Evolutionary conservation across 2,329 filamentous ascomycete genomes (phyloP), one percentile per base, ranked within the genome.

Genomic region (Cytospora chrysosperma): DNA sequence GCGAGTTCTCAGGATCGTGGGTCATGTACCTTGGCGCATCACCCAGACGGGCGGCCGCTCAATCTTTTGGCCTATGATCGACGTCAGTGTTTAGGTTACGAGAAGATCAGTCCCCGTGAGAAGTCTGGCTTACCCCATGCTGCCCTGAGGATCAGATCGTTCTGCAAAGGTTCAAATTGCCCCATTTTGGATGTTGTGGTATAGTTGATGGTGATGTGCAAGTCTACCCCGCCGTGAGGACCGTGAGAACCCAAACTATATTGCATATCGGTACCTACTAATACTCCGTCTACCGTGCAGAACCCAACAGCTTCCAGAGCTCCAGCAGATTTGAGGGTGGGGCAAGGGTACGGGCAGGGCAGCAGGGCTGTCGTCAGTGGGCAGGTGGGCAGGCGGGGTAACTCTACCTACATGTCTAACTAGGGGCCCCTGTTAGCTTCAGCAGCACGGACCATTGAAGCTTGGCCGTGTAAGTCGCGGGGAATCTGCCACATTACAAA

Each of bases 41-140:
- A 99, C 93, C 95, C 95, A 99, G 82, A 96, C 92, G 63, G 95
- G 95, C 66, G 95, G 91, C 68, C 95, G 88, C 78, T 97, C 93
- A 69, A 98, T 91, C 75, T 88, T 88, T 79, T 97, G 85, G 75
- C 94, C 93, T 96, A 72, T 60, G 68, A 69, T 32, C 32, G 12
- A 43, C 30, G 62, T 64, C 43, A 64, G 61, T 47, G 59, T 27
- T 12, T 34, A 28, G 59, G 27, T 15, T 26, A 26, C 49, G 43
- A 5, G n/a, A 32, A 26, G 24, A 10, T 8, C 21, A 54, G 19
- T 15, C 15, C 32, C 3, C 13, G 13, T 26, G 26, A 17, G 43
- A 57, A 15, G 60, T n/a, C 34, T 4, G 47, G 76, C 79, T 71
- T 79, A 96, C 93, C 95, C 84, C 90, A 87, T 69, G 95, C 95